These are phyloP conservation scores for Rhizodiscina lignyota DNA, from an alignment of 495 filamentous ascomycete genomes.

Conservation along the genomic window DNA sequence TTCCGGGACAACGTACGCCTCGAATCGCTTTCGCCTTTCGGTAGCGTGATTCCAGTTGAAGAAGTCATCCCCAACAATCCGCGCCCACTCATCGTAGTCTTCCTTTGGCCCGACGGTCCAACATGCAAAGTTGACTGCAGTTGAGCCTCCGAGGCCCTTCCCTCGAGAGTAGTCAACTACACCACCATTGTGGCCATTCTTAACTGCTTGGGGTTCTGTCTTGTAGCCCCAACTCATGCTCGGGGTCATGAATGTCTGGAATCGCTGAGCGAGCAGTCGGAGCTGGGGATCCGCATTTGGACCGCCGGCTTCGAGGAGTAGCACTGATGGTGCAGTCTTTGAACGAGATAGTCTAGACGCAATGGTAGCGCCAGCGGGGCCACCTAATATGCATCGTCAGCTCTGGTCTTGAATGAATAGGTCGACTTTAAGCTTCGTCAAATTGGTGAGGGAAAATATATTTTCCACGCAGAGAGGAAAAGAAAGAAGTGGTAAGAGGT, in stretches of 20 bases:
- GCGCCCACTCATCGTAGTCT: constrained; percentile 44
- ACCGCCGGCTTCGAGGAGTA: constrained; percentile 42
- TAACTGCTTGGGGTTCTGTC: constrained; percentile 37
- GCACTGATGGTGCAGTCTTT: constrained; percentile 27
- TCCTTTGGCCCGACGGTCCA: constrained; percentile 36
- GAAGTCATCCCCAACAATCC: constrained; percentile 21
- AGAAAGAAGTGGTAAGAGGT: no score
- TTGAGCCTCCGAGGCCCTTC: constrained; percentile 41
- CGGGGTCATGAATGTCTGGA: constrained; percentile 25
- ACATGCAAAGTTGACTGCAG: constrained; percentile 46
- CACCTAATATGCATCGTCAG: no score
- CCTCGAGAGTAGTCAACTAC: constrained; percentile 39
- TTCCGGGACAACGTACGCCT: constrained; percentile 31
- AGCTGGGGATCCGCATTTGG: constrained; percentile 28
- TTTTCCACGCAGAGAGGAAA: no score
- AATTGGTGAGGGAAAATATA: no score
- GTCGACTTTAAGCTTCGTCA: no score
- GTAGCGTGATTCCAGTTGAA: constrained; percentile 36
- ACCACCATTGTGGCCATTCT: constrained; percentile 28
- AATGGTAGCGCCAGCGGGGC: constrained; percentile 35
- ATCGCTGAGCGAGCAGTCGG: constrained; percentile 36
- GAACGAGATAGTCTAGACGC: constrained; percentile 31
- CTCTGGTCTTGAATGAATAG: no score
- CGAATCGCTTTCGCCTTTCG: constrained; percentile 31
- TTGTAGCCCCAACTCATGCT: constrained; percentile 44